A percentile compares a stretch with the other conserved stretches of the same genome.
phyloP scores from a whole-genome alignment of 2,329 filamentous ascomycete species.

The Akanthomyces uredinophilus region DNA sequence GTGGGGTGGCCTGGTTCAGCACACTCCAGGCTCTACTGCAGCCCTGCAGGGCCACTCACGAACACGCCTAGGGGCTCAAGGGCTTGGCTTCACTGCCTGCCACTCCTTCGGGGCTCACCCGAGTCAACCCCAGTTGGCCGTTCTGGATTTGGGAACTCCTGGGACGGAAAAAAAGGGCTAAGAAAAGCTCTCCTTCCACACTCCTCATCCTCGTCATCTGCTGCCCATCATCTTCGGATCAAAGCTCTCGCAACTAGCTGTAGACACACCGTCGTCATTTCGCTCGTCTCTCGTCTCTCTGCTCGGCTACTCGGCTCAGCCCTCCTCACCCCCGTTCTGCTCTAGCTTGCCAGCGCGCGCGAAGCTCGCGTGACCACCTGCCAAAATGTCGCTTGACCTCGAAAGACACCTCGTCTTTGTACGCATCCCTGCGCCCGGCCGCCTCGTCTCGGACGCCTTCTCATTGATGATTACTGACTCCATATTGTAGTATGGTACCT shows the following conservation, averaged over 20 bases:
- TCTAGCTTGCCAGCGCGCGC: conserved; percentile 4
- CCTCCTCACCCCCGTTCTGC: not conserved
- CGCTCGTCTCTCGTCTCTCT: not conserved
- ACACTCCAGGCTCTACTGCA: not conserved
- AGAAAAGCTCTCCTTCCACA: conserved; percentile 1
- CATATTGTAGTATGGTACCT: conserved; percentile 66
- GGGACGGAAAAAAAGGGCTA: conserved; percentile 3
- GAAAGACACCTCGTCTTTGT: conserved; percentile 81
- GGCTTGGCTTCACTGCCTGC: not conserved
- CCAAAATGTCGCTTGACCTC: conserved; percentile 63
- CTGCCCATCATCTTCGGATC: not conserved
- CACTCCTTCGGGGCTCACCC: not conserved
- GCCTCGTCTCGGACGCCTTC: not conserved
- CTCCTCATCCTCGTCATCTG: conserved; percentile 1
- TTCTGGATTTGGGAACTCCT: not conserved
- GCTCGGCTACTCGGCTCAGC: conserved; percentile 5
- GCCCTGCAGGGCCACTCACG: conserved; percentile 3
- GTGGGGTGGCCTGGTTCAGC: not conserved
- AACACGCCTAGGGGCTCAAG: conserved; percentile 6
- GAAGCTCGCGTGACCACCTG: conserved; percentile 15
- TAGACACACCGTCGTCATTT: not conserved
- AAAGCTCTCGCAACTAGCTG: not conserved
- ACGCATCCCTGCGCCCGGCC: conserved; percentile 34
- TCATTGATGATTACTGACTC: conserved; percentile 12
- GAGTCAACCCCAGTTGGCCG: not conserved